Evolutionary conservation across 768 basidiomycete genomes (phyloP), one percentile per base, ranked within the genome.

Genomic region (Xerocomellus intermedius): DNA sequence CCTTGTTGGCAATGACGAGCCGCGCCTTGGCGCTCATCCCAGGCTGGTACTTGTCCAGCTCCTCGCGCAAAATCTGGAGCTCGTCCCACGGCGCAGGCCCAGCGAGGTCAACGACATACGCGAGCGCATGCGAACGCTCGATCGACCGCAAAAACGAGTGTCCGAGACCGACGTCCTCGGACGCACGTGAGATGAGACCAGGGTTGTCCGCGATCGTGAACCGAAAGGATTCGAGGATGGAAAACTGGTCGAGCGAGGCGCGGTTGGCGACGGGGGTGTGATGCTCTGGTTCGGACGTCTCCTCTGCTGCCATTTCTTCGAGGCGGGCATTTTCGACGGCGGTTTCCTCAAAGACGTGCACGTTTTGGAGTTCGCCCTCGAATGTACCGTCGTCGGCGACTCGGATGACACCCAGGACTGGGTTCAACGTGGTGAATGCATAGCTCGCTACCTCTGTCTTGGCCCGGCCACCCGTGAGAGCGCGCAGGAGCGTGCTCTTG

Each of bases 171-270:
- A 93, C 85, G 67, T 96, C 91, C 64, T 92, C 85, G 3, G 92
- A 90, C 3, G 94, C 91, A 14, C 81, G 78, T 9, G 83, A 81
- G 53, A 98, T 86, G 42, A 98, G 84, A 8, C 97, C 97, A 0
- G 97, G 97, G 67, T 98, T 98, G 73, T 99, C 97, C 36, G 94
- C 91, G 60, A 99, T 86, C 14, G 94, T 97, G 77, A 98, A 97
- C 10, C 97, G 83, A 69, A 92, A 87, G 5, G 77, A 73, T 71
- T 98, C 95, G 41, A 77, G 76, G 32, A 82, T 62, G 63, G 86
- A 82, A 55, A 86, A 87, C 36, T 73, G 73, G 62, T 82, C 63
- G 12, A 71, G 65, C 36, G 61, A 48, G 22, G 69, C 55, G 2
- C 62, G 57, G 42, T 61, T 55, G 9, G 57, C 49, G 14, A 49